Percentiles rank a stretch among this genome's conserved stretches.
These are phyloP conservation scores for Biscogniauxia mediterranea DNA, from an alignment of 2,329 filamentous ascomycete species.

Conservation along the genomic window DNA sequence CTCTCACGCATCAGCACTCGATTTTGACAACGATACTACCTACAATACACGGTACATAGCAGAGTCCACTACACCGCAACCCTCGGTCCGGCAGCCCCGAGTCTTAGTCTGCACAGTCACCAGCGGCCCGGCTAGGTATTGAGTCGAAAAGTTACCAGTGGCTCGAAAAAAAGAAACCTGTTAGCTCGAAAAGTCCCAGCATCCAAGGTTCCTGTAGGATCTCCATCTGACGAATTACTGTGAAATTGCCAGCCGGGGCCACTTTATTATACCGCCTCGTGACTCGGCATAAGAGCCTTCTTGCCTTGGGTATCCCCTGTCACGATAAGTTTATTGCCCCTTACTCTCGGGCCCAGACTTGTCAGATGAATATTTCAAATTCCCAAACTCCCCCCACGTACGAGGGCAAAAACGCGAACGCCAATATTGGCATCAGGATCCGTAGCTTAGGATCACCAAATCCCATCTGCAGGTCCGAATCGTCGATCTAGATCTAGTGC, in stretches of 20 bases:
- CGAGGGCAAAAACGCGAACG: neutral
- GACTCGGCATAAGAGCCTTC: neutral
- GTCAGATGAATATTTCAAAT: neutral
- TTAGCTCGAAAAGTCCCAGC: neutral
- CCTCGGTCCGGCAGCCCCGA: neutral
- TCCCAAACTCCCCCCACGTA: neutral
- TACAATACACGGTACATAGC: neutral
- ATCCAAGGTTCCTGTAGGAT: neutral
- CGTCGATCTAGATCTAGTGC: neutral
- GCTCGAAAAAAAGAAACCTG: too few species aligned
- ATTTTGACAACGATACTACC: too few species aligned
- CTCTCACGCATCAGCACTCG: too few species aligned
- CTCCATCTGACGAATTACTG: neutral
- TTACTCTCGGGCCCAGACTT: neutral
- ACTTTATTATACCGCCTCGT: neutral
- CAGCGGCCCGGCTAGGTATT: neutral
- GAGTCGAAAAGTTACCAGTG: neutral
- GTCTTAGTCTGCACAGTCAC: neutral
- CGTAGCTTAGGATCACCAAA: neutral
- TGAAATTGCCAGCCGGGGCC: neutral
- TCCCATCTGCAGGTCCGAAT: neutral
- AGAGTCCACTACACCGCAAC: neutral
- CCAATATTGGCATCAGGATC: neutral
- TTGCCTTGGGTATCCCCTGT: neutral
- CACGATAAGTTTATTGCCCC: neutral